Base-by-base conservation (phyloP, 2,329 filamentous ascomycete genomes). In the Bipolaris zeicola region DNA sequence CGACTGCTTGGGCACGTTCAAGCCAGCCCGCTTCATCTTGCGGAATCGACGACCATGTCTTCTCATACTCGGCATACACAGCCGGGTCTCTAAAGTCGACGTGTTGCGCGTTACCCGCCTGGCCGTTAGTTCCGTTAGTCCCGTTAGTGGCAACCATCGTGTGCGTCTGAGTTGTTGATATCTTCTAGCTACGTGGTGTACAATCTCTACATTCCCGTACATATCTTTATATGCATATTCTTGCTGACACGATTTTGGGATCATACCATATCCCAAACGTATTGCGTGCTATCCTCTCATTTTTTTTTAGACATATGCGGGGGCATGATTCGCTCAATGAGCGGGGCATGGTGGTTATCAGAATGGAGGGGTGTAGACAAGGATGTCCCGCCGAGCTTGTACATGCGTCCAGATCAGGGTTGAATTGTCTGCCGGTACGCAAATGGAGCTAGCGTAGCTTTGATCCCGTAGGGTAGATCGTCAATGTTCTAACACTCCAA, bases 1-100 rank as follows among this genome's bases (percentile, higher is more conserved):
- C 75, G 3, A 85, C 82, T 26, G 80, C 75, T n/a, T 72, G 72
- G 6, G 82, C 82, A 42, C 83, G 77, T 3, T 70, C 65, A 6
- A 84, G 60, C 83, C 83, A 85, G 54, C 63, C 76, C 14, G 75
- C 70, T 13, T 77, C 67, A 5, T 74, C 76, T 37, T 72, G 61
- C 2, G 82, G 82, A 0, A 79, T 64, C 0, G 67, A 61, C 2
- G 70, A 57, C 42, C 72, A 80, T 34, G 73, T 70, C 33, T 71
- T 60, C 53, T 79, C 65, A 53, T 80, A 78, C 34, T 71, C 58
- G 11, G 72, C 65, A 56, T 82, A 82, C 18, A 78, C 63, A 11
- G 66, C 58, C 5, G 79, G 78, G 46, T 81, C 77, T 26, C 58
- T 58, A 7, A 50, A 63, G 1, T 56, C 16, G 18, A 65, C 57